Conservation (phyloP, 495 filamentous ascomycete species). For the Tuber aestivum region DNA sequence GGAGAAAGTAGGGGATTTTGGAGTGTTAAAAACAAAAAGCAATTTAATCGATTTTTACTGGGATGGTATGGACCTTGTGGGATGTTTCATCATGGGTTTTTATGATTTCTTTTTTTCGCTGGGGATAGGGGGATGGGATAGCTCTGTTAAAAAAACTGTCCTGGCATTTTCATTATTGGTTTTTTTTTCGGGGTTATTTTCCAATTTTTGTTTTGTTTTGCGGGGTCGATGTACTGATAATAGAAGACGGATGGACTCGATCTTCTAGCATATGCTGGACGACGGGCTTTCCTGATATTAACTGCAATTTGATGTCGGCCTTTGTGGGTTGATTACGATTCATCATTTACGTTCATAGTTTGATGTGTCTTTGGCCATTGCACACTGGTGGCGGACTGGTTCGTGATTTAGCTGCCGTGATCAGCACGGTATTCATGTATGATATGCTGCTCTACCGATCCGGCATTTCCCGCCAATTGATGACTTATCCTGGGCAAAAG, state of each 20-base stretch:
- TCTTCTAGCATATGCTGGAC: constrained; percentile 11
- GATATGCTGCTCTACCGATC: neutral
- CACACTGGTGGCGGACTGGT: neutral
- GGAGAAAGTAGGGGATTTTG: constrained; percentile 76
- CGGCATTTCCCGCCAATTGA: neutral
- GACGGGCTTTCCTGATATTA: constrained; percentile 18
- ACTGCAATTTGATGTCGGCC: constrained; percentile 10
- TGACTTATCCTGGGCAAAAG: neutral
- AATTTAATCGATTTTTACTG: constrained; percentile 12
- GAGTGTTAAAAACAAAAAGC: constrained; percentile 17
- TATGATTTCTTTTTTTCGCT: constrained; percentile 17
- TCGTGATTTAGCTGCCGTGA: neutral
- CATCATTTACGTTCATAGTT: neutral
- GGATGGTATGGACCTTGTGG: constrained; percentile 12
- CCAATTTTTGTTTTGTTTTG: constrained; percentile 25
- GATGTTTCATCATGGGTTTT: neutral
- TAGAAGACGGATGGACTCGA: constrained; percentile 27
- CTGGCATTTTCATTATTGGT: neutral
- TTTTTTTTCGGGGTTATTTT: constrained; percentile 23
- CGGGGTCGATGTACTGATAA: constrained; percentile 33
- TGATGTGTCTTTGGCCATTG: neutral
- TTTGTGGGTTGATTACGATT: neutral
- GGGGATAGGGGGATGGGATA: constrained; percentile 13
- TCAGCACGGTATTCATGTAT: neutral
- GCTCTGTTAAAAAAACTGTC: constrained; percentile 18